A percentile compares a stretch with the other conserved stretches of the same genome.
Conservation (phyloP, 2,329 filamentous ascomycete species). For the Colletotrichum liaoningense region DNA sequence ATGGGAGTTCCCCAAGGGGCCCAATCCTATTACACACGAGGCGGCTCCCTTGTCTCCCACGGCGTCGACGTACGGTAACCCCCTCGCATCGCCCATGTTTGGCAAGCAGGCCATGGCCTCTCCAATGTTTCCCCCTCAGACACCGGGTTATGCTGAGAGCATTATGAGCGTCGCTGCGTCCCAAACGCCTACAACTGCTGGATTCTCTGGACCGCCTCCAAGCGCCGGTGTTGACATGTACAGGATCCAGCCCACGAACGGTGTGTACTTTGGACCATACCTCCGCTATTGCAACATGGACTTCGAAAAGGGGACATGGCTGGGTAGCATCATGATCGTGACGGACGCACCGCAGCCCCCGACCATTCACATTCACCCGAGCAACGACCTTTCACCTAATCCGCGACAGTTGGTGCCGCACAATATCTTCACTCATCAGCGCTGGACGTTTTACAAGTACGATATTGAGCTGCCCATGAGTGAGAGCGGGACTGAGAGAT, state of each 20-base stretch:
- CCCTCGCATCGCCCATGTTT: conserved; percentile 75
- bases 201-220: conserved; percentile 90
- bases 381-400: conserved; percentile 90
- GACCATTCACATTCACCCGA: conserved; percentile 95
- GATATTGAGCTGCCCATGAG: conserved; percentile 92
- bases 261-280: conserved; percentile 98
- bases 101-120: conserved; percentile 79
- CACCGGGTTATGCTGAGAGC: conserved; percentile 85
- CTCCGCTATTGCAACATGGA: conserved; percentile 98
- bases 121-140: conserved; percentile 85
- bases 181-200: conserved; percentile 80
- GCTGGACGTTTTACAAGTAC: conserved; percentile 97
- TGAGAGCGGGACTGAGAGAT: conserved; percentile 82
- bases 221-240: conserved; percentile 93
- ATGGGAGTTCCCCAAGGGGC: conserved; percentile 98
- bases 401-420: conserved; percentile 86
- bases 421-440: conserved; percentile 87
- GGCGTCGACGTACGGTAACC: conserved; percentile 80
- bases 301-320: conserved; percentile 88
- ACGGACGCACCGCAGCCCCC: conserved; percentile 93
- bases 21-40: conserved; percentile 88
- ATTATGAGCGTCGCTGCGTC: conserved; percentile 84
- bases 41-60: conserved; percentile 85
- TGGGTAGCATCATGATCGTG: conserved; percentile 92
- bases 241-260: conserved; percentile 92